Evolutionary conservation across 2,329 filamentous ascomycete genomes (phyloP).

Genomic region (Gremmenia infestans): DNA sequence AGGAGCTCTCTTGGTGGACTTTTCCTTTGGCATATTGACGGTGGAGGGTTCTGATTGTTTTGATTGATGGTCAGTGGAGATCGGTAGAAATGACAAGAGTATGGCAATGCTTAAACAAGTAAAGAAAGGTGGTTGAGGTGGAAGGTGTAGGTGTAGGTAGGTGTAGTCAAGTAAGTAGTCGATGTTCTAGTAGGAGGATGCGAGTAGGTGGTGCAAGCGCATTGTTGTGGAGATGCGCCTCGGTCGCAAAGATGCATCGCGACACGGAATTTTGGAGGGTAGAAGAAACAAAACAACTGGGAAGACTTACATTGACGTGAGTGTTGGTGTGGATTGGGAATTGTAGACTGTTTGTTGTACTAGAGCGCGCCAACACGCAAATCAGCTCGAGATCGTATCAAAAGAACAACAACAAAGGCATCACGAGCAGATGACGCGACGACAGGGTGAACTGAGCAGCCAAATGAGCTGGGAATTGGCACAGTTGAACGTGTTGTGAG

Average conservation of each 20-base stretch:
- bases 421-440: constrained; percentile 19
- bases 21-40: constrained; percentile 63
- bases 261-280: constrained; percentile 12
- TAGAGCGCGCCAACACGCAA: constrained; percentile 8
- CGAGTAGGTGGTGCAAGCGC: constrained; percentile 7
- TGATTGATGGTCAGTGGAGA: constrained; percentile 18
- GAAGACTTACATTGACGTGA: constrained; percentile 16
- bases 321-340: constrained; percentile 6
- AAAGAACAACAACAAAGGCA: constrained; percentile 17
- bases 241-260: constrained; percentile 24
- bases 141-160: neutral
- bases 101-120: constrained; percentile 1
- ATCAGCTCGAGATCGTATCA: constrained; percentile 16
- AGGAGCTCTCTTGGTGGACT: constrained; percentile 56
- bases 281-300: constrained; percentile 10
- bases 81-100: constrained; percentile 2
- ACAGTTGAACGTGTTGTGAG: constrained; percentile 12
- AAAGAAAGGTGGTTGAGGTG: constrained; percentile 10
- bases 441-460: constrained; percentile 12
- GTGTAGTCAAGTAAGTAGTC: neutral
- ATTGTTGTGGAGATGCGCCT: constrained; percentile 1
- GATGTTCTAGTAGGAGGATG: constrained; percentile 6
- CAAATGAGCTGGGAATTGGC: constrained; percentile 1
- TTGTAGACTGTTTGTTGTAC: constrained; percentile 15
- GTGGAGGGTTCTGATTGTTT: constrained; percentile 15